phyloP scores from a whole-genome alignment of 2,329 filamentous ascomycete species.

The Dactylellina drechsleri region DNA sequence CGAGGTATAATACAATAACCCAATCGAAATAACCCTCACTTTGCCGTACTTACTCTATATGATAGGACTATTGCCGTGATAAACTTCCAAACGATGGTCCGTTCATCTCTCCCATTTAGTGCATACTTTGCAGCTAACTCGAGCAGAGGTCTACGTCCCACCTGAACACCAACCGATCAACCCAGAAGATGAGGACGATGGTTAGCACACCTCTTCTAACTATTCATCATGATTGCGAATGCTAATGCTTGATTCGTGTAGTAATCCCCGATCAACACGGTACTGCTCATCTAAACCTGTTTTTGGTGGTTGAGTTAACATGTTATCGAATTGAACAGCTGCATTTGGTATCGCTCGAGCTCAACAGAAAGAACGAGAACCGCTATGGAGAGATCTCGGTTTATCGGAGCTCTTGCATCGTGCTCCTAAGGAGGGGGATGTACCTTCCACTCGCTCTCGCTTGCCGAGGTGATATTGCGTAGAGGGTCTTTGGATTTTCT shows the following conservation, averaged over 20 bases:
- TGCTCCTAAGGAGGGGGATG: constrained; percentile 39
- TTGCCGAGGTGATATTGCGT: constrained; percentile 33
- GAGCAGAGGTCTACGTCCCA: constrained; percentile 77
- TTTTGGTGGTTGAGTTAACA: too few species aligned
- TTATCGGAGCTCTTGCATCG: constrained; percentile 73
- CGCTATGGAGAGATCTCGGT: constrained; percentile 81
- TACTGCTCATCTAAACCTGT: constrained; percentile 16
- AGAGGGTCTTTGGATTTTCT: not conserved
- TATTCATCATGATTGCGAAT: not conserved
- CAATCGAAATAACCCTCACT: not conserved
- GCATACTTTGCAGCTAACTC: not conserved
- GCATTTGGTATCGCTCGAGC: constrained; percentile 86
- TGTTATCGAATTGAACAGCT: constrained; percentile 62
- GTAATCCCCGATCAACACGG: constrained; percentile 84
- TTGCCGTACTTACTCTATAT: not conserved
- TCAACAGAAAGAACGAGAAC: constrained; percentile 75
- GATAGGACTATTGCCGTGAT: constrained; percentile 73
- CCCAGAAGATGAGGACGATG: constrained; percentile 85
- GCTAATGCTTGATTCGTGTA: constrained; percentile 24
- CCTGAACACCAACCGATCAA: constrained; percentile 82
- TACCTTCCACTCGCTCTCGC: constrained; percentile 18
- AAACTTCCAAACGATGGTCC: constrained; percentile 72
- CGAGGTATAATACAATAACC: constrained; percentile 22
- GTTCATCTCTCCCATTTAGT: not conserved
- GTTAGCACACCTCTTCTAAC: constrained; percentile 21